Conservation (phyloP, 495 filamentous ascomycete genomes). For the Lichenothelia convexa region DNA sequence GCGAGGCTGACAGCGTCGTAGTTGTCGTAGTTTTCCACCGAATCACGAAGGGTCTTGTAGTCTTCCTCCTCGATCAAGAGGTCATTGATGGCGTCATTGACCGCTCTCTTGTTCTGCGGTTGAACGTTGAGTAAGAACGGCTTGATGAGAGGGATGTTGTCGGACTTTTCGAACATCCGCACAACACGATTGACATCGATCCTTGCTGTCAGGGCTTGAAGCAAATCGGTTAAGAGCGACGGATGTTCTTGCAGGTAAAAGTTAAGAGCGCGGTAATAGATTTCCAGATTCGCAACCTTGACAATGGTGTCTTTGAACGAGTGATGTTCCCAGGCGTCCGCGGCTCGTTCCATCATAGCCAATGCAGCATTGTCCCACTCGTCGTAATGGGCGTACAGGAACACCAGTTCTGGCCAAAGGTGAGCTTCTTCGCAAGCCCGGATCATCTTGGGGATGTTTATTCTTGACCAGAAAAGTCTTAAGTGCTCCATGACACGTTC, state of each 20-base stretch:
- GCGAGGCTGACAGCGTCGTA: slow-evolving; percentile 95
- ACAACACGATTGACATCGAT: slow-evolving; percentile 98
- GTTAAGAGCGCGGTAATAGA: slow-evolving; percentile 94
- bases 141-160: slow-evolving; percentile 97
- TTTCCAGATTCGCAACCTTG: slow-evolving; percentile 97
- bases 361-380: slow-evolving; percentile 98
- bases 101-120: slow-evolving; percentile 88
- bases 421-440: slow-evolving; percentile 87
- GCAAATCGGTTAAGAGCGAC: slow-evolving; percentile 80
- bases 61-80: slow-evolving; percentile 97
- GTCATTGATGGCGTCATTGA: slow-evolving; percentile 98
- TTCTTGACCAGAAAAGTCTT: slow-evolving; percentile 95
- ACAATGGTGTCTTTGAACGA: slow-evolving; percentile 98
- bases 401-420: slow-evolving; percentile 94
- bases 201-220: slow-evolving; percentile 75
- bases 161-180: slow-evolving; percentile 93
- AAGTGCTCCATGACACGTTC: slow-evolving; percentile 97
- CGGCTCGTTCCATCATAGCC: slow-evolving; percentile 97
- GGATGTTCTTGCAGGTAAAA: slow-evolving; percentile 98
- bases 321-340: slow-evolving; percentile 98
- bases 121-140: slow-evolving; percentile 97
- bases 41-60: slow-evolving; percentile 95
- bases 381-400: slow-evolving; percentile 98
- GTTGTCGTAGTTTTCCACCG: slow-evolving; percentile 96
- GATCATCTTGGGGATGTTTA: slow-evolving; percentile 98